These are phyloP conservation scores for Fusarium mangiferae DNA, from an alignment of 2,329 filamentous ascomycete genomes.

Conservation along the genomic window DNA sequence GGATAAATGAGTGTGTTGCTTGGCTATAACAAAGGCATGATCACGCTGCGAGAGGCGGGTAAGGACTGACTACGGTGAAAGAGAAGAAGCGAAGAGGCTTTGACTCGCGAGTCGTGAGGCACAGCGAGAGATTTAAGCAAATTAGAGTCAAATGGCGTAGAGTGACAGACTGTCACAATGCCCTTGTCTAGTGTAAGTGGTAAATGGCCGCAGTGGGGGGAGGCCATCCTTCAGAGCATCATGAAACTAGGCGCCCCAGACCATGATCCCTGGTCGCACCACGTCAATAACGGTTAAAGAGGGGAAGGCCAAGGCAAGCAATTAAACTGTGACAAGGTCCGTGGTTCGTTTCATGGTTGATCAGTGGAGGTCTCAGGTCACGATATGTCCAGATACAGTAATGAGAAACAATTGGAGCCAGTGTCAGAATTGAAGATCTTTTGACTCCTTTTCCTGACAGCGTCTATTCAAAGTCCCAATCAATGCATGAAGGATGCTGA, in stretches of 20 bases:
- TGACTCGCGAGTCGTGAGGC: slow-evolving; percentile 18
- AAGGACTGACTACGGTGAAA: slow-evolving; percentile 5
- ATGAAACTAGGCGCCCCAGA: slow-evolving; percentile 38
- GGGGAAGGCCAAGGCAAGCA: slow-evolving; percentile 33
- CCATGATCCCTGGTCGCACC: slow-evolving; percentile 22
- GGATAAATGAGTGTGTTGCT: slow-evolving; percentile 17
- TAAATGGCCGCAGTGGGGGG: slow-evolving; percentile 36
- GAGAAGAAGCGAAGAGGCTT: neutral
- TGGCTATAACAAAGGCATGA: slow-evolving; percentile 37
- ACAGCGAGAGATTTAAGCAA: slow-evolving; percentile 39
- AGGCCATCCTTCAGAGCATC: slow-evolving; percentile 34
- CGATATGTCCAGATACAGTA: neutral
- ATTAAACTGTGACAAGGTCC: slow-evolving; percentile 33
- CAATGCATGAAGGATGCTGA: neutral
- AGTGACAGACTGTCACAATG: slow-evolving; percentile 20
- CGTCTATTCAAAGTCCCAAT: neutral
- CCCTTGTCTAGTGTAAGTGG: slow-evolving; percentile 39
- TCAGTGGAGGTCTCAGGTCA: slow-evolving; percentile 26
- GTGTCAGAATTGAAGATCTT: slow-evolving; percentile 19
- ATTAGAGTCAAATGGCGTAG: slow-evolving; percentile 16
- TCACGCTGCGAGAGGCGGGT: slow-evolving; percentile 15
- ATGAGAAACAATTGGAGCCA: slow-evolving; percentile 8
- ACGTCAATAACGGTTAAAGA: slow-evolving; percentile 33
- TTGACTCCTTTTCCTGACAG: slow-evolving; percentile 12
- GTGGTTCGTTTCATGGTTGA: slow-evolving; percentile 17